Evolutionary conservation across 2,329 filamentous ascomycete genomes (phyloP).

Genomic region (Colletotrichum spinosum): DNA sequence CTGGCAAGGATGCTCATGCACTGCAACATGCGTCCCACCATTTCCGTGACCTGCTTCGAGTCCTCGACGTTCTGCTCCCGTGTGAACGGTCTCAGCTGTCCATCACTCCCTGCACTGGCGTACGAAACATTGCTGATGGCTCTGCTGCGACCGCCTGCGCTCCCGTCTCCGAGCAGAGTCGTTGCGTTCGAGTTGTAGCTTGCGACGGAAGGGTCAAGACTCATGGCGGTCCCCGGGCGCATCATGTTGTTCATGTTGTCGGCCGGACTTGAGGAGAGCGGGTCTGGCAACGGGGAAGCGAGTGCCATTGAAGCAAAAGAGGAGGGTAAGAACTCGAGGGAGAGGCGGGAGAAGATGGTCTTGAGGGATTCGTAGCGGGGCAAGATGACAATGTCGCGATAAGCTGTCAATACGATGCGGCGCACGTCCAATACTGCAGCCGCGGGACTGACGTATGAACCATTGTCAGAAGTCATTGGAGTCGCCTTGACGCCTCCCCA

Average conservation of each 20-base stretch:
- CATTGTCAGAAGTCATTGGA: slow-evolving; percentile 47
- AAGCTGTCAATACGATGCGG: slow-evolving; percentile 87
- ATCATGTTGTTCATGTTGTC: slow-evolving; percentile 51
- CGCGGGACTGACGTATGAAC: slow-evolving; percentile 59
- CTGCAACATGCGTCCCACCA: slow-evolving; percentile 94
- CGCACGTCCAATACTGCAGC: slow-evolving; percentile 80
- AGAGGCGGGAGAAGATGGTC: slow-evolving; percentile 88
- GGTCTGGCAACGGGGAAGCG: slow-evolving; percentile 64
- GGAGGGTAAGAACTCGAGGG: slow-evolving; percentile 79
- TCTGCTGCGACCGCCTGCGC: slow-evolving; percentile 73
- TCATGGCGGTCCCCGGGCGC: slow-evolving; percentile 80
- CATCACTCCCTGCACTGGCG: slow-evolving; percentile 62
- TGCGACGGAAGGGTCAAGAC: slow-evolving; percentile 78
- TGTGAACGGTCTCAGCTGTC: slow-evolving; percentile 63
- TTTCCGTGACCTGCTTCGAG: slow-evolving; percentile 88
- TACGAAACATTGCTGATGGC: slow-evolving; percentile 88
- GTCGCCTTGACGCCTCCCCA: slow-evolving; percentile 78
- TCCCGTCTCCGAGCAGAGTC: slow-evolving; percentile 79
- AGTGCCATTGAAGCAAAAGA: slow-evolving; percentile 64
- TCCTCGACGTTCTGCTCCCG: slow-evolving; percentile 73
- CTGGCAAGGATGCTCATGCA: slow-evolving; percentile 92
- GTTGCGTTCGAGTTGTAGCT: slow-evolving; percentile 85
- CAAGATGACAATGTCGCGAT: slow-evolving; percentile 89
- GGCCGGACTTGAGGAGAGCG: slow-evolving; percentile 62
- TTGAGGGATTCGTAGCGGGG: slow-evolving; percentile 91